Evolutionary conservation across 768 basidiomycete genomes (phyloP).

Genomic region (Polyporus arcularius): DNA sequence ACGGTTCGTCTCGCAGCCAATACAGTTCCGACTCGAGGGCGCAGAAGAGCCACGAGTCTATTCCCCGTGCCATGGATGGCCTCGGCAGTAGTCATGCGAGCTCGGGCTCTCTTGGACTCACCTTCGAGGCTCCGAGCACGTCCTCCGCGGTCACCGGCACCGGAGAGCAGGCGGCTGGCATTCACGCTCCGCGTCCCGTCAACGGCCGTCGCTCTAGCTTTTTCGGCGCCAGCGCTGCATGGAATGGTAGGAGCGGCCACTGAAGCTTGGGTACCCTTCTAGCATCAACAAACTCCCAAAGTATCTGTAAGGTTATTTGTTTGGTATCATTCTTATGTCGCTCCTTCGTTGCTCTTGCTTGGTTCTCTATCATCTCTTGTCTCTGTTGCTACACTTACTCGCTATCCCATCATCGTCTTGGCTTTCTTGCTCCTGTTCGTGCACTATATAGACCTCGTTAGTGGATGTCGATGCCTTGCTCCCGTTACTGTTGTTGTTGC

Average conservation of each 20-base stretch:
- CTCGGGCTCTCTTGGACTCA: slow-evolving; percentile 14
- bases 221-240: slow-evolving; percentile 7
- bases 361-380: background rate
- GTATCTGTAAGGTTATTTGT: background rate
- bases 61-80: slow-evolving; percentile 13
- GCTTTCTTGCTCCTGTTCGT: background rate
- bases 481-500: background rate
- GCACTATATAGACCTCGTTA: slow-evolving; percentile 6
- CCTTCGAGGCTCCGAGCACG: slow-evolving; percentile 16
- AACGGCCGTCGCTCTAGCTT: slow-evolving; percentile 16
- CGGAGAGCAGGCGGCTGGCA: slow-evolving; percentile 19
- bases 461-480: slow-evolving; percentile 1
- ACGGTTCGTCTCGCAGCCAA: slow-evolving; percentile 1
- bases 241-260: slow-evolving; percentile 7
- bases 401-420: background rate
- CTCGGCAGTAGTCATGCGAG: slow-evolving; percentile 2
- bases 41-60: slow-evolving; percentile 14
- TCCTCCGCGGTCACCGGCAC: slow-evolving; percentile 19
- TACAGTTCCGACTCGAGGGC: background rate
- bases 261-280: background rate
- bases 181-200: slow-evolving; percentile 23
- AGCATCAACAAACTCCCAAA: background rate
- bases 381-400: background rate
- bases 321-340: background rate
- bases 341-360: background rate